These are phyloP conservation scores for Blastomyces percursus DNA, from an alignment of 2,329 filamentous ascomycete genomes.

Conservation along the genomic window DNA sequence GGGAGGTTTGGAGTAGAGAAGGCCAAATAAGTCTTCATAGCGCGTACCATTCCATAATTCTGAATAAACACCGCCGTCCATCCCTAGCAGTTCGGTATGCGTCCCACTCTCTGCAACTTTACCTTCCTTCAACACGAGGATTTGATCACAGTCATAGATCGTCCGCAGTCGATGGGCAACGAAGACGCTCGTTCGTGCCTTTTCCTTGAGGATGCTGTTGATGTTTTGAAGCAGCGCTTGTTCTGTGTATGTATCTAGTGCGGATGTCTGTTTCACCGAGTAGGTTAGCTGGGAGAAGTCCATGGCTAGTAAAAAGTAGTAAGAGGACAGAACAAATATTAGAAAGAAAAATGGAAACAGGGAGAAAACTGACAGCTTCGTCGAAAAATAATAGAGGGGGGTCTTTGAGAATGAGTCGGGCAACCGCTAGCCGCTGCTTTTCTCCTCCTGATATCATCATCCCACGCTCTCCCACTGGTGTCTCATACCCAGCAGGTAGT, in stretches of 20 bases:
- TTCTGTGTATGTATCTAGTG: constrained; percentile 87
- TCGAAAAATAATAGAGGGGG: constrained; percentile 88
- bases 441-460: constrained; percentile 96
- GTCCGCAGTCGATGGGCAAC: constrained; percentile 86
- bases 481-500: constrained; percentile 83
- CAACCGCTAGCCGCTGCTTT: constrained; percentile 82
- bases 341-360: too few species aligned
- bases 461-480: constrained; percentile 83
- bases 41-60: constrained; percentile 82
- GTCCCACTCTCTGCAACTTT: constrained; percentile 80
- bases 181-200: constrained; percentile 82
- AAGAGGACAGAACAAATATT: background rate
- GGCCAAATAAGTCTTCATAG: background rate
- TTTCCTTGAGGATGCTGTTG: constrained; percentile 81
- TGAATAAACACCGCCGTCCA: constrained; percentile 62
- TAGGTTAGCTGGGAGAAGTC: background rate
- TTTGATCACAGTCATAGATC: constrained; percentile 85
- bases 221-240: constrained; percentile 84
- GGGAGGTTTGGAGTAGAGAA: background rate
- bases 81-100: constrained; percentile 71
- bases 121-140: constrained; percentile 80
- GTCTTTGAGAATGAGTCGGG: constrained; percentile 74
- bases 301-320: too few species aligned
- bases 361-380: constrained; percentile 53
- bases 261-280: constrained; percentile 51